A percentile compares a stretch with the other conserved stretches of the same genome.
Conservation (phyloP, 306 rosid species). For the Vachellia collinsii region DNA sequence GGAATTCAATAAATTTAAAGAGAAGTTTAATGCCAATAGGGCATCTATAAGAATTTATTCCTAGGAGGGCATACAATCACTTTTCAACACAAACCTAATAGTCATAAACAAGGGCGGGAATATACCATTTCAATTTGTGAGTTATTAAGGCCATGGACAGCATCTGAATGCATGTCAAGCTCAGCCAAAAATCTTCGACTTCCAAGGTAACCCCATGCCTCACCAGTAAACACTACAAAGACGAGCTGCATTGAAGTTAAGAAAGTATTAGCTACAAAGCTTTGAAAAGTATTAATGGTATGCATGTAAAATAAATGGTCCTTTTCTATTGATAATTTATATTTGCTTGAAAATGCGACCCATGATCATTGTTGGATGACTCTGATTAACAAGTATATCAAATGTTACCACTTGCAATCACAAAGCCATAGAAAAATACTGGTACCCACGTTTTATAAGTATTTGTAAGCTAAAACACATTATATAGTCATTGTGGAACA, state of each 20-base stretch:
- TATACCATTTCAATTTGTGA: conserved; percentile 77
- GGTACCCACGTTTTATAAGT: not conserved
- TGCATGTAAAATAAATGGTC: conserved; percentile 20
- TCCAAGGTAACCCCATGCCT: conserved; percentile 97
- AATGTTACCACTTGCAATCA: not conserved
- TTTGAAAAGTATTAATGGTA: conserved; percentile 9
- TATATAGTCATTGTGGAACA: not conserved
- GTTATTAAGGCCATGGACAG: conserved; percentile 75
- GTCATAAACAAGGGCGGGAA: conserved; percentile 32
- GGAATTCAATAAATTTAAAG: not conserved
- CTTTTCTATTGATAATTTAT: not conserved
- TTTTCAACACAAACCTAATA: conserved; percentile 26
- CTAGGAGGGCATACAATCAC: conserved; percentile 14
- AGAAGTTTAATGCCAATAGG: conserved; percentile 6
- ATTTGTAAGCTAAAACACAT: not conserved
- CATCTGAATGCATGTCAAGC: conserved; percentile 84
- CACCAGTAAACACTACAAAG: conserved; percentile 87
- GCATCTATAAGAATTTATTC: conserved; percentile 22
- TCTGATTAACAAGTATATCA: conserved; percentile 6
- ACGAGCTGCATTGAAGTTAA: conserved; percentile 75
- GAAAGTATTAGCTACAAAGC: conserved; percentile 44
- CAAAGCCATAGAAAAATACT: not conserved
- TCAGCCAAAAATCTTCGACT: conserved; percentile 89
- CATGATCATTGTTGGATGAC: not conserved
- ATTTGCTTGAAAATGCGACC: conserved; percentile 11